A percentile compares a stretch with the other conserved stretches of the same genome.
These are phyloP conservation scores for Myrica gale DNA, from an alignment of 306 rosid species.

Conservation along the genomic window DNA sequence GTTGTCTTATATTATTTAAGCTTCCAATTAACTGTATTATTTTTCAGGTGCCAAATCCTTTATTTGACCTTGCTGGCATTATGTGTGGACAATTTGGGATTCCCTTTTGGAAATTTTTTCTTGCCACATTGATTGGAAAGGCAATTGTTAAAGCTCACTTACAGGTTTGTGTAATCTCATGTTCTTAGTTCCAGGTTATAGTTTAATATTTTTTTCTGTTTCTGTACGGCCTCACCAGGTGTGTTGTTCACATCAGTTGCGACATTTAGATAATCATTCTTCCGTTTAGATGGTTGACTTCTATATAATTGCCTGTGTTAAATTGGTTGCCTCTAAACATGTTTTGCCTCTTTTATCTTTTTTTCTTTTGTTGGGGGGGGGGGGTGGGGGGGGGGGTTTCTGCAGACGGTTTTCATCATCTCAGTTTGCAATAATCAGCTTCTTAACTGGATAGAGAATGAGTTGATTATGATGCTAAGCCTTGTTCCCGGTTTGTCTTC, in stretches of 20 bases:
- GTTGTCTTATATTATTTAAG: constrained; percentile 9
- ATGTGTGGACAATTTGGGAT: constrained; percentile 98
- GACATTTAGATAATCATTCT: background rate
- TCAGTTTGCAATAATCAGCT: constrained; percentile 97
- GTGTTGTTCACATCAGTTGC: background rate
- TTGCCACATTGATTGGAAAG: constrained; percentile 87
- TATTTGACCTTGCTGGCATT: constrained; percentile 98
- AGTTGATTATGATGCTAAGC: constrained; percentile 84
- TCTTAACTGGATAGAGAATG: constrained; percentile 90
- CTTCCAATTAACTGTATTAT: constrained; percentile 25
- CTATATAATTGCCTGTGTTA: background rate
- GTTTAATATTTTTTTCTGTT: background rate
- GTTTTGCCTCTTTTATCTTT: constrained; percentile 14
- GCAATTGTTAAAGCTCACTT: constrained; percentile 93
- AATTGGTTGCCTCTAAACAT: background rate
- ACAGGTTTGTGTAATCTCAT: constrained; percentile 60
- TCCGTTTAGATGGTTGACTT: background rate
- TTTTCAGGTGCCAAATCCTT: constrained; percentile 93
- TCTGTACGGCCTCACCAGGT: background rate
- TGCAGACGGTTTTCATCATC: constrained; percentile 82
- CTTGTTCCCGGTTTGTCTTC: constrained; percentile 75
- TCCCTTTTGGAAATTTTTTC: constrained; percentile 86
- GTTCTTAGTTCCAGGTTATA: constrained; percentile 1
- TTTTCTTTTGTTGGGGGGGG: background rate
- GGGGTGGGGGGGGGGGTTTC: background rate